Percentiles rank a stretch among this genome's conserved stretches.
Conservation (phyloP, 345 rosid genomes). For the Anacardium occidentale region DNA sequence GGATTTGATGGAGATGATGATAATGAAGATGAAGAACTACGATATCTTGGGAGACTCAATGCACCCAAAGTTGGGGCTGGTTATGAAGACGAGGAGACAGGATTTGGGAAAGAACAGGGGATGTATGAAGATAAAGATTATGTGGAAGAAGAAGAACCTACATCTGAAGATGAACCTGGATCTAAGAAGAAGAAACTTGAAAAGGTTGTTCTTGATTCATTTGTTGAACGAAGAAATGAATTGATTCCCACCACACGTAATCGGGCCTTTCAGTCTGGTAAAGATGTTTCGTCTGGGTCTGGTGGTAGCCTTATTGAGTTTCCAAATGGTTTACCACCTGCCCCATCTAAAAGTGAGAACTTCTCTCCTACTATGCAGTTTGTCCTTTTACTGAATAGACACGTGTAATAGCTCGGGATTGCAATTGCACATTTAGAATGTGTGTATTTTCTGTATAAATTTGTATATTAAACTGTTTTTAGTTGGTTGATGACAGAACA, state of each 20-base stretch:
- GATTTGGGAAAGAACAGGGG: slow-evolving; percentile 29
- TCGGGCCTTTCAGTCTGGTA: slow-evolving; percentile 56
- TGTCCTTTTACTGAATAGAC: background rate
- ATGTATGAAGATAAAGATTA: slow-evolving; percentile 27
- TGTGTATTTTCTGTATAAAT: background rate
- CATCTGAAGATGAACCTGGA: slow-evolving; percentile 36
- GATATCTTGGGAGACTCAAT: slow-evolving; percentile 55
- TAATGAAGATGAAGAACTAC: slow-evolving; percentile 61
- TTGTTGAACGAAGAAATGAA: slow-evolving; percentile 41
- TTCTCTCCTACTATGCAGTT: background rate
- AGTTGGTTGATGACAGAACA: slow-evolving; percentile 39
- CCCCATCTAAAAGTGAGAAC: slow-evolving; percentile 61
- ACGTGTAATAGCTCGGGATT: background rate
- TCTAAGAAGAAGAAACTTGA: slow-evolving; percentile 40
- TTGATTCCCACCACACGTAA: slow-evolving; percentile 51
- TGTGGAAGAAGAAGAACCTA: slow-evolving; percentile 36
- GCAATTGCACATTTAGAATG: background rate
- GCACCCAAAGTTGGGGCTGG: slow-evolving; percentile 36
- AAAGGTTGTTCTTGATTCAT: slow-evolving; percentile 36
- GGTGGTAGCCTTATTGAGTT: slow-evolving; percentile 47
- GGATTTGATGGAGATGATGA: slow-evolving; percentile 46
- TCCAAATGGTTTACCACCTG: slow-evolving; percentile 67
- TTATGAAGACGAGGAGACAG: slow-evolving; percentile 32
- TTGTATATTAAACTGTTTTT: background rate
- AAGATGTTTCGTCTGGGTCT: slow-evolving; percentile 38